Evolutionary conservation across 1,139 yeast genomes (phyloP), one percentile per base, ranked within the genome.

Genomic region (Williopsis jadinii): DNA sequence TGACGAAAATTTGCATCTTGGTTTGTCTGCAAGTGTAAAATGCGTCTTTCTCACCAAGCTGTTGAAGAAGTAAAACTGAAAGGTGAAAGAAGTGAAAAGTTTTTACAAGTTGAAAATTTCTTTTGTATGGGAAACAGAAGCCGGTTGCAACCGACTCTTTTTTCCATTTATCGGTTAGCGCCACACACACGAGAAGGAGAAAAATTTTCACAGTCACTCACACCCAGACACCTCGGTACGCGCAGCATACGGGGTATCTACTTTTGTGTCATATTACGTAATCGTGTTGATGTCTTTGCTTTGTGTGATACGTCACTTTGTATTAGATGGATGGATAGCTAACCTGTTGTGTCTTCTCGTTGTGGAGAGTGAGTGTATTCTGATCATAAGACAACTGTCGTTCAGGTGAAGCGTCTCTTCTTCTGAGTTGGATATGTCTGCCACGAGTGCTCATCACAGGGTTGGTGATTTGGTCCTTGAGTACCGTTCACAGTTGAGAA

Each of bases 1-100:
- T 90, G 76, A 92, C 97, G 77, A 92, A 92, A 77, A 90, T 88
- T 78, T 90, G 97, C 97, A 90, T 90, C 64, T 70, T 77, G 69
- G 64, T 51, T 66, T 60, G 70, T 66, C 71, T 63, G 70, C 71
- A 66, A 60, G 11, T 11, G 29, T 34, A 43, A 34, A 40, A 35
- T 51, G 54, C 59, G 49, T 54, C 59, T 54, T 54, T 53, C 59
- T 54, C 49, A 45, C 56, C 56, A 53, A 53, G 48, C 35, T 44
- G 47, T 34, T 39, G 19, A 15, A 32, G 34, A 14, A 14, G 32
- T 10, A 30, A 30, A n/a, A 30, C 13, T 9, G 32, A 11, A 12
- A 15, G 8, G 32, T 19, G 24, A 19, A 19, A 19, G 13, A 8
- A 29, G 8, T 29, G 32, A 12, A 9, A 15, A n/a, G 9, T 30